Evolutionary conservation across 495 filamentous ascomycete species (phyloP).

Genomic region (Penicillium robsamsonii): DNA sequence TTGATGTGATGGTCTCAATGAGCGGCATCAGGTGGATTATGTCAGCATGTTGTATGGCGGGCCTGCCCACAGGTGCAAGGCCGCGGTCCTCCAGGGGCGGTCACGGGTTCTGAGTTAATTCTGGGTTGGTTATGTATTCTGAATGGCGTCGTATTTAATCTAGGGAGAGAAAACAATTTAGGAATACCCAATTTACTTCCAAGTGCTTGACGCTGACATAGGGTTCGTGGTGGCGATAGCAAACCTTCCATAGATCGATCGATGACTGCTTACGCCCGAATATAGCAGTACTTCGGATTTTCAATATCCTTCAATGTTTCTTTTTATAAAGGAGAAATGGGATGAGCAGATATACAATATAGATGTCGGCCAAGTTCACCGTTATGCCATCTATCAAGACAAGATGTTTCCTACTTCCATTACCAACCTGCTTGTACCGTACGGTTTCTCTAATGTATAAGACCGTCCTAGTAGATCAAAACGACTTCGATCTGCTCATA

Average conservation of each 20-base stretch:
- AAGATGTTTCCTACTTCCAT: too few relatives aligned
- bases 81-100: too few relatives aligned
- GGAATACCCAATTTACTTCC: not conserved
- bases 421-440: too few relatives aligned
- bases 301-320: too few relatives aligned
- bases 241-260: not conserved
- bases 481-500: not conserved
- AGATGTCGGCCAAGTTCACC: too few relatives aligned
- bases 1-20: slow-evolving; percentile 4
- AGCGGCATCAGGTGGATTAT: not conserved
- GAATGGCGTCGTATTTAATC: not conserved
- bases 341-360: not conserved
- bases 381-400: too few relatives aligned
- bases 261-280: not conserved
- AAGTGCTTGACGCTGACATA: not conserved
- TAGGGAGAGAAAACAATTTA: not conserved
- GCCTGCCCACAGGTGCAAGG: too few relatives aligned
- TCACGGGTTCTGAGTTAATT: too few relatives aligned
- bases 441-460: not conserved
- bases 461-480: not conserved
- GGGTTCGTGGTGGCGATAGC: not conserved
- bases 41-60: slow-evolving; percentile 1
- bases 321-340: not conserved
- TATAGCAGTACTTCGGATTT: too few relatives aligned
- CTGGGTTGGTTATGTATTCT: too few relatives aligned